Conservation (phyloP, 495 filamentous ascomycete species). For the Aspergillus hancockii region DNA sequence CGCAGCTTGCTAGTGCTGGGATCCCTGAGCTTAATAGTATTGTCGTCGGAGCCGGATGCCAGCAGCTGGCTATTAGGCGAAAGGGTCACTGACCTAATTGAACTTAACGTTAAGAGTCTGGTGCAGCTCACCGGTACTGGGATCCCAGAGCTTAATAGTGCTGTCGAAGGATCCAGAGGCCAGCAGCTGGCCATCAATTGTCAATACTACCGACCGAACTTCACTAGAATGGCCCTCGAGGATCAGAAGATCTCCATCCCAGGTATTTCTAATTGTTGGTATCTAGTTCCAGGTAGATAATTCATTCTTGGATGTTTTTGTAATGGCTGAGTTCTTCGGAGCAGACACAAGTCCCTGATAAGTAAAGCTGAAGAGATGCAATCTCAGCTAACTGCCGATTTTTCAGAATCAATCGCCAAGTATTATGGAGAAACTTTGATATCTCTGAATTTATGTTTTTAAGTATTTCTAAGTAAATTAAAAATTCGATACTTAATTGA, state of each 20-base stretch:
- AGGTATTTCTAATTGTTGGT: constrained; percentile 12
- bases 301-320: constrained; percentile 7
- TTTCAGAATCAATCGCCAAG: constrained; percentile 31
- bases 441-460: constrained; percentile 9
- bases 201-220: neutral
- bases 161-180: constrained; percentile 9
- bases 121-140: constrained; percentile 11
- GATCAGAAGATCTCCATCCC: constrained; percentile 15
- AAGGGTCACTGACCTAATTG: too few species aligned
- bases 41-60: too few species aligned
- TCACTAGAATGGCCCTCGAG: constrained; percentile 16
- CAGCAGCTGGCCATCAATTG: neutral
- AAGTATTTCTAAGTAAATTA: neutral
- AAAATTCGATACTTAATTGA: neutral
- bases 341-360: constrained; percentile 33
- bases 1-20: too few species aligned
- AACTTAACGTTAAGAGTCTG: constrained; percentile 17
- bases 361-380: constrained; percentile 6
- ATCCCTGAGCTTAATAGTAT: too few species aligned
- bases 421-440: constrained; percentile 30
- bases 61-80: too few species aligned
- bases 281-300: constrained; percentile 8
- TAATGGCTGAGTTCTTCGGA: constrained; percentile 29
- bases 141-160: constrained; percentile 40
- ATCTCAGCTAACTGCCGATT: constrained; percentile 34